These are phyloP conservation scores for Circinella minor DNA, from an alignment of 371 early-diverging fungal genomes.

Conservation along the genomic window DNA sequence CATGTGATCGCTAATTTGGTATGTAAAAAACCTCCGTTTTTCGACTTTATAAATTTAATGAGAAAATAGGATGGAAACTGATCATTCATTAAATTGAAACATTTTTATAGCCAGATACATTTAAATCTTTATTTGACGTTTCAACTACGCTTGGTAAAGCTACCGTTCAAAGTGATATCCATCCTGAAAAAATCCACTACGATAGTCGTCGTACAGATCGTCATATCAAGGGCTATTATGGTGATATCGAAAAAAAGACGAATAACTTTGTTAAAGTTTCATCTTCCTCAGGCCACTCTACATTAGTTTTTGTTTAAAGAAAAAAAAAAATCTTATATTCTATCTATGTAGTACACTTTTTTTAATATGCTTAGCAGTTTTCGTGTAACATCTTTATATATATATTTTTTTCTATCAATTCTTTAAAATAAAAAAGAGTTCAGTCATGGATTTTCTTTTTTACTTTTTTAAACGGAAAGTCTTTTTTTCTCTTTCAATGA, in stretches of 20 bases:
- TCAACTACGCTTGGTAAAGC: not conserved
- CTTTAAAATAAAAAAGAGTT: too few relatives aligned
- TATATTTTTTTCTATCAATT: too few relatives aligned
- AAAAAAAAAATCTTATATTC: not conserved
- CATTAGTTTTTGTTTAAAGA: not conserved
- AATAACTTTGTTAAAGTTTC: not conserved
- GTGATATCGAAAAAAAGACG: not conserved
- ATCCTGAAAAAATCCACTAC: slow-evolving; percentile 10
- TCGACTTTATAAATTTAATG: not conserved
- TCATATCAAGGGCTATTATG: not conserved
- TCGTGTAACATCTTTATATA: not conserved
- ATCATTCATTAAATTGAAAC: not conserved
- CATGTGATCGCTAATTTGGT: not conserved
- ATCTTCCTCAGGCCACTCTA: too few relatives aligned
- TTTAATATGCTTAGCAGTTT: not conserved
- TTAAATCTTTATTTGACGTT: not conserved
- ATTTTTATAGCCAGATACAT: slow-evolving; percentile 3
- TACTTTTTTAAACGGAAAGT: too few relatives aligned
- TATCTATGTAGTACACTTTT: not conserved
- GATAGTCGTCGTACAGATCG: not conserved
- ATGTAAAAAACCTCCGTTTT: not conserved
- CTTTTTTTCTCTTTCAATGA: too few relatives aligned
- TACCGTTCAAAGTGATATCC: not conserved
- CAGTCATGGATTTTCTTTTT: too few relatives aligned
- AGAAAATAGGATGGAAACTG: not conserved